These are phyloP conservation scores for Calocera cornea DNA, from an alignment of 768 basidiomycete genomes.

Conservation along the genomic window DNA sequence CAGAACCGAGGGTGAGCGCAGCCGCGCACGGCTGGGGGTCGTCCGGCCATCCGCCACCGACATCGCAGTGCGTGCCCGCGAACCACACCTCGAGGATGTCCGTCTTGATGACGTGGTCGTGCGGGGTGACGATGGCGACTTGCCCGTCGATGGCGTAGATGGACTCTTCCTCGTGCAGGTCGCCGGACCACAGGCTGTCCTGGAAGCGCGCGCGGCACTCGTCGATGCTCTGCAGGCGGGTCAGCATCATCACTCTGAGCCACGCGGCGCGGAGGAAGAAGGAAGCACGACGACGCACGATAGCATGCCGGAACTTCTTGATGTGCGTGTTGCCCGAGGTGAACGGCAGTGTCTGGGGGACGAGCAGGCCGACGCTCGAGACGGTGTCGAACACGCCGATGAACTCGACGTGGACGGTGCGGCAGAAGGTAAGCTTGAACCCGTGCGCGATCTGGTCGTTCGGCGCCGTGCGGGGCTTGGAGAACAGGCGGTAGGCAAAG, in stretches of 20 bases:
- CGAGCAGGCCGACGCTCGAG: conserved; percentile 14
- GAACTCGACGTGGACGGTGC: conserved; percentile 15
- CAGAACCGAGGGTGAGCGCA: conserved; percentile 1
- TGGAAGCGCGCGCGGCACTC: not conserved
- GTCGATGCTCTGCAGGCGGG: not conserved
- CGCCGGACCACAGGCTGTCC: conserved; percentile 2
- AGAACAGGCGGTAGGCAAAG: not conserved
- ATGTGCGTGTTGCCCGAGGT: conserved; percentile 14
- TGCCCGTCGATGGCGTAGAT: not conserved
- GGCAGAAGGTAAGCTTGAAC: conserved; percentile 17
- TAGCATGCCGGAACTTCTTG: conserved; percentile 16
- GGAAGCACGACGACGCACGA: conserved; percentile 7
- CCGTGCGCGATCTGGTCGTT: conserved; percentile 9
- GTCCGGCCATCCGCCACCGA: conserved; percentile 7
- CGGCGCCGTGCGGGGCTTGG: not conserved
- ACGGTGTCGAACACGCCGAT: conserved; percentile 20
- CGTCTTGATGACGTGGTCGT: not conserved
- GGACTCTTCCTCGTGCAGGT: not conserved
- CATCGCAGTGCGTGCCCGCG: conserved; percentile 5
- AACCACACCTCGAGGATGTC: conserved; percentile 10
- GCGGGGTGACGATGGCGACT: not conserved
- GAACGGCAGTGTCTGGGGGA: conserved; percentile 17
- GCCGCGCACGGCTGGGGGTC: not conserved
- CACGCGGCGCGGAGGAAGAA: not conserved
- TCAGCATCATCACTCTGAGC: not conserved